A percentile compares a stretch with the other conserved stretches of the same genome.
These are phyloP conservation scores for Suillus paluster DNA, from an alignment of 768 basidiomycete genomes.

Conservation along the genomic window DNA sequence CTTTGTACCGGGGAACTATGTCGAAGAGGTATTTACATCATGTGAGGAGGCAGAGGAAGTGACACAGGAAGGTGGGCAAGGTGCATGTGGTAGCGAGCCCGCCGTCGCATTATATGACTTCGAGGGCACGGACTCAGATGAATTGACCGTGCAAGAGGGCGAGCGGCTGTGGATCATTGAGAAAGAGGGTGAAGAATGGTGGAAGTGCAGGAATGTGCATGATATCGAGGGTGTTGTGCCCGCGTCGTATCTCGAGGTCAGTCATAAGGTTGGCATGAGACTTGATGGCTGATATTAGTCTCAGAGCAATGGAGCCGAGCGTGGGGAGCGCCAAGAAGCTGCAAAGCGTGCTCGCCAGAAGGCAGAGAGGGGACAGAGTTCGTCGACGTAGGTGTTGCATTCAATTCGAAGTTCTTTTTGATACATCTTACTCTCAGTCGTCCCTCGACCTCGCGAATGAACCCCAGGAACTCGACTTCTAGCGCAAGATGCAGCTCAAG, in stretches of 20 bases:
- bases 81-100: conserved; percentile 46
- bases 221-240: conserved; percentile 93
- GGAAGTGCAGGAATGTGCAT: conserved; percentile 81
- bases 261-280: conserved; percentile 13
- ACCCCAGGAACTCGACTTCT: conserved; percentile 31
- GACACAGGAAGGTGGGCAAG: conserved; percentile 34
- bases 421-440: conserved; percentile 22
- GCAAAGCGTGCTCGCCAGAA: conserved; percentile 53
- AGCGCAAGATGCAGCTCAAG: conserved; percentile 26
- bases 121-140: conserved; percentile 81
- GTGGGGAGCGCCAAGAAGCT: conserved; percentile 43
- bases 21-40: conserved; percentile 51
- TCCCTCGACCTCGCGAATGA: conserved; percentile 20
- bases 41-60: conserved; percentile 35
- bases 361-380: conserved; percentile 40
- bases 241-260: conserved; percentile 91
- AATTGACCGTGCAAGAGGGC: conserved; percentile 83
- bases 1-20: conserved; percentile 91
- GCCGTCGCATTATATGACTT: conserved; percentile 88
- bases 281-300: conserved; percentile 6
- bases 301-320: conserved; percentile 37
- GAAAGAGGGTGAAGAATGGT: conserved; percentile 93
- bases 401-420: conserved; percentile 9
- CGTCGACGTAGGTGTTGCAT: conserved; percentile 24
- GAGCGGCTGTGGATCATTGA: conserved; percentile 80